A percentile compares a stretch with the other conserved stretches of the same genome.
Conservation (phyloP, 805 yeast species). For the Pichia scutulata region DNA sequence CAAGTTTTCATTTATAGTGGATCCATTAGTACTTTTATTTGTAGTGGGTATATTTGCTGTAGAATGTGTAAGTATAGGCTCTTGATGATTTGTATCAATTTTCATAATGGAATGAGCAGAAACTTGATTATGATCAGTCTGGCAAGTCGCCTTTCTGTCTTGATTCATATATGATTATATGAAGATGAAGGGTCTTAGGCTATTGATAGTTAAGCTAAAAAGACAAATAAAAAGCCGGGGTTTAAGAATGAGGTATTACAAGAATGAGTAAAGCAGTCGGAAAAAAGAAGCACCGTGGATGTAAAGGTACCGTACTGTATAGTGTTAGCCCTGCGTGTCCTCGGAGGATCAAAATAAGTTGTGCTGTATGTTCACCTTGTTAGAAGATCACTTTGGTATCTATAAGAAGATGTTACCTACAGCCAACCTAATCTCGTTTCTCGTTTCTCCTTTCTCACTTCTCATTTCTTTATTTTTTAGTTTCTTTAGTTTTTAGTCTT, state of each 20-base stretch:
- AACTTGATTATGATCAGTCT: background rate
- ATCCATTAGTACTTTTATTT: background rate
- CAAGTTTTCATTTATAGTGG: background rate
- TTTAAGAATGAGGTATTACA: background rate
- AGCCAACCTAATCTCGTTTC: too few species aligned
- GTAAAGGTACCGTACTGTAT: background rate
- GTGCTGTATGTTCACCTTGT: background rate
- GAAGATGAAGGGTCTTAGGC: background rate
- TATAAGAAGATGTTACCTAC: too few species aligned
- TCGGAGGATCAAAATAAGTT: background rate
- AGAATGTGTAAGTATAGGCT: background rate
- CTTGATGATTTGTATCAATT: background rate
- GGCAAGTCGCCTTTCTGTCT: background rate
- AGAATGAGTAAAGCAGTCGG: background rate
- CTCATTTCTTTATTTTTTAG: too few species aligned
- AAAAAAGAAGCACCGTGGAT: too few species aligned
- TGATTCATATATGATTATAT: background rate
- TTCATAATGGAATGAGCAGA: background rate
- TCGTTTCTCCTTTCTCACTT: too few species aligned
- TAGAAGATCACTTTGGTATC: background rate
- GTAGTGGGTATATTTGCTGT: background rate
- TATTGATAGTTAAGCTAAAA: background rate
- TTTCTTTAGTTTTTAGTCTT: too few species aligned
- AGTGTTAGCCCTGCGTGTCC: background rate
- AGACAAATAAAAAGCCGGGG: background rate